phyloP scores from a whole-genome alignment of 2,329 filamentous ascomycete species.

The Myotisia sp. region DNA sequence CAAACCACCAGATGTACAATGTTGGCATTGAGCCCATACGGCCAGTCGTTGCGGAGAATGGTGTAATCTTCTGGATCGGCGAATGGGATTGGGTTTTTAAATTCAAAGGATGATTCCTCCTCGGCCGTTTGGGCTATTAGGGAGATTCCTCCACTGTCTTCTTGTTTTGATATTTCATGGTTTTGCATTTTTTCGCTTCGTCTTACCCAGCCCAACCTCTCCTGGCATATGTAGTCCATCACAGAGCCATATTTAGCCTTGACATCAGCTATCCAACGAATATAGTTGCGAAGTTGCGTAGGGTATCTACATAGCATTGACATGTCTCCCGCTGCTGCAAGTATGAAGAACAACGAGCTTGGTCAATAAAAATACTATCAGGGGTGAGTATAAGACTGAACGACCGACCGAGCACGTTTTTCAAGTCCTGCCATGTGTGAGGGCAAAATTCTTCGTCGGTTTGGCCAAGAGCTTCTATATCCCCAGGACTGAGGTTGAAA shows the following conservation, averaged over 20 bases:
- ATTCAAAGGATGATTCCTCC: neutral
- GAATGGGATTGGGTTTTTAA: neutral
- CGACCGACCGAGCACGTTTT: neutral
- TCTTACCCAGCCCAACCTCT: neutral
- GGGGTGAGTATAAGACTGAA: neutral
- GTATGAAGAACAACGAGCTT: no score
- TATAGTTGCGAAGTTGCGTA: constrained; percentile 1
- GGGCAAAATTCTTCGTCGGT: constrained; percentile 1
- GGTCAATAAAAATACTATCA: no score
- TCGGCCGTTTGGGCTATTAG: neutral
- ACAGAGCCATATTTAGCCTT: constrained; percentile 1
- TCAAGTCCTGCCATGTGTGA: constrained; percentile 1
- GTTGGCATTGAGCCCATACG: neutral
- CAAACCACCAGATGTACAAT: constrained; percentile 3
- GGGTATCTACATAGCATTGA: neutral
- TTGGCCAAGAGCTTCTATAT: neutral
- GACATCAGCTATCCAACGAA: constrained; percentile 1
- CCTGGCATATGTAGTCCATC: neutral
- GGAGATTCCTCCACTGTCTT: neutral
- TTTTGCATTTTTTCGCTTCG: no score
- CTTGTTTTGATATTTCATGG: no score
- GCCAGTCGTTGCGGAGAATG: constrained; percentile 2
- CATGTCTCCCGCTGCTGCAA: constrained; percentile 2
- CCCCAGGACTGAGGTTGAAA: neutral
- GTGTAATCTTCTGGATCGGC: neutral